Evolutionary conservation across 202 grass and related monocot species (phyloP).

Genomic region (Zoysia matrella): DNA sequence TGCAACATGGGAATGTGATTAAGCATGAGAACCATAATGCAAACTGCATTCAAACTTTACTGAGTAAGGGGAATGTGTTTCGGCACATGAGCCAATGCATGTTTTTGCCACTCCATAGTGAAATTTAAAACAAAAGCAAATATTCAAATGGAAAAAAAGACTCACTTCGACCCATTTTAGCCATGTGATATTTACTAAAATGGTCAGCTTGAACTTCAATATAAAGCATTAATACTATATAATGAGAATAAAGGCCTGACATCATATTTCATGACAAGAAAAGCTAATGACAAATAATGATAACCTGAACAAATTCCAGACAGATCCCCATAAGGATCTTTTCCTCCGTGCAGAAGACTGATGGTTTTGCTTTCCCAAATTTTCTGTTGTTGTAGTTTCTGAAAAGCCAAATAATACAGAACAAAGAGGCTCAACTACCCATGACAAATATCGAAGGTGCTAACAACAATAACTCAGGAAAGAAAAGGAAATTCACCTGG

Average conservation of each 20-base stretch:
- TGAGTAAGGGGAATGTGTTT: not conserved
- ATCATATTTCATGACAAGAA: conserved; percentile 18
- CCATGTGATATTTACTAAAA: not conserved
- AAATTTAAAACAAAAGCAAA: not conserved
- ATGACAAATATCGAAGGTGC: not conserved
- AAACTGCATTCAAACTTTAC: not conserved
- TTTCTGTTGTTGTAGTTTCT: conserved; percentile 39
- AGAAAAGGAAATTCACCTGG: conserved; percentile 16
- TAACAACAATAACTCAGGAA: conserved; percentile 23
- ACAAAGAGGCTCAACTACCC: not conserved
- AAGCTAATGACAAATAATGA: conserved; percentile 33
- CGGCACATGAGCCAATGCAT: not conserved
- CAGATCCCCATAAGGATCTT: conserved; percentile 53
- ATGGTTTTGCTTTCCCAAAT: conserved; percentile 22
- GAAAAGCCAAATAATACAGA: conserved; percentile 34
- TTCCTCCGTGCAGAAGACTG: conserved; percentile 42
- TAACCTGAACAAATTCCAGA: conserved; percentile 84
- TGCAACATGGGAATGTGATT: not conserved
- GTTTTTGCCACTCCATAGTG: not conserved
- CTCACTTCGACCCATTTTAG: not conserved
- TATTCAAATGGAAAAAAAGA: not conserved
- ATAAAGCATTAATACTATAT: conserved; percentile 2
- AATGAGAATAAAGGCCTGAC: not conserved
- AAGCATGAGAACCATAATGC: not conserved
- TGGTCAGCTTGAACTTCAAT: conserved; percentile 12